These are phyloP conservation scores for Fusarium humuli DNA, from an alignment of 2,329 filamentous ascomycete genomes.

Conservation along the genomic window DNA sequence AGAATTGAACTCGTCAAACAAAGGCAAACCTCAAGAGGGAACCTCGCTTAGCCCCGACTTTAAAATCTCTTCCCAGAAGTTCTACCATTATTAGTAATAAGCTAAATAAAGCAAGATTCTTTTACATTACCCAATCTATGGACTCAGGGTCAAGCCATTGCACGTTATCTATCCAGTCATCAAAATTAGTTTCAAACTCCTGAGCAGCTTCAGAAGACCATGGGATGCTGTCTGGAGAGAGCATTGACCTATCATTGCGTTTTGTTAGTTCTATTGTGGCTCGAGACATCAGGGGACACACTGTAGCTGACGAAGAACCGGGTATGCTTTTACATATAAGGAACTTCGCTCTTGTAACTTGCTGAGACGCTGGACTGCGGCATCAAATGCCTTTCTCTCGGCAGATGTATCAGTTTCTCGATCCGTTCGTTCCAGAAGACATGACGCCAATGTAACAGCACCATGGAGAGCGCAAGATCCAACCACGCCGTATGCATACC, in stretches of 20 bases:
- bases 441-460: background rate
- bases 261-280: background rate
- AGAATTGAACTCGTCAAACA: no score
- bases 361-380: background rate
- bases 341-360: background rate
- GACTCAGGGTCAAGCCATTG: background rate
- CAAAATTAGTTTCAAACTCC: background rate
- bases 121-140: background rate
- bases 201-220: background rate
- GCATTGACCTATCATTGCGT: background rate
- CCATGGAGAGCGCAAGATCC: constrained; percentile 2
- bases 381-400: background rate
- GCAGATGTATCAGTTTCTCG: background rate
- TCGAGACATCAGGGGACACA: background rate
- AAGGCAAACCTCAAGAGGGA: background rate
- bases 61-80: background rate
- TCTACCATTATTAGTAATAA: background rate
- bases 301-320: constrained; percentile 1
- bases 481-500: background rate
- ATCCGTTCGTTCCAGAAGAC: background rate
- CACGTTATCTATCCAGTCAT: constrained; percentile 3
- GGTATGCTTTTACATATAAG: background rate
- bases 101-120: background rate
- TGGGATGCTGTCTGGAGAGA: background rate
- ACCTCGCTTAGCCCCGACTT: background rate